Evolutionary conservation across 2,329 filamentous ascomycete genomes (phyloP), one percentile per base, ranked within the genome.

Genomic region (Venturia nashicola): DNA sequence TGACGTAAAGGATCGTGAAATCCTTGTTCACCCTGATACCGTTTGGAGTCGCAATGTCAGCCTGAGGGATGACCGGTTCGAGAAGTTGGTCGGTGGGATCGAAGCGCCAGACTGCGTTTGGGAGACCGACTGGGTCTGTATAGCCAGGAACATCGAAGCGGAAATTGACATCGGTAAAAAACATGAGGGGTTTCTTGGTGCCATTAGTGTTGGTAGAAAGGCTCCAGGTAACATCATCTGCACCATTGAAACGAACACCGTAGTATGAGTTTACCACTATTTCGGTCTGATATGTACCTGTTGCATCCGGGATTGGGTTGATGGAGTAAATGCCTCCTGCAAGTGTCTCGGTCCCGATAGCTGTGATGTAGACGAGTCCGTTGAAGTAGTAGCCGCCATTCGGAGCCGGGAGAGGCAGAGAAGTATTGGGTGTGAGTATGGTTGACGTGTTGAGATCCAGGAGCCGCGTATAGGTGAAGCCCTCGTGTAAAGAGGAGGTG

Each of bases 331-430:
- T 66, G n/a, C 64, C 67, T 20, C 65, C 64, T 39, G 51, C 57
- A 20, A 69, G 68, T 3, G 68, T 70, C 42, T 61, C 59, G 11
- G 27, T 42, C 2, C 42, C 39, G n/a, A 42, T 42, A 7, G 42
- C 20, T 6, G 66, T 65, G 6, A 70, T 57, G 57, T 71, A 70
- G 61, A 70, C 63, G n/a, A 51, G 46, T 32, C 67, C 68, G 12
- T 68, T 48, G 57, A 69, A 69, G 57, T 68, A 67, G 23, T 68
- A 69, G 16, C 68, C 69, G 32, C 70, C 70, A 59, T 71, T 70
- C 14, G 70, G 62, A 46, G 69, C 69, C 11, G 34, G 34, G 2
- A 46, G 23, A 12, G 44, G 43, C 12, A 48, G n/a, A 5, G 40
- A 39, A 23, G 23, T 62, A 3, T 43, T 48, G 3, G 60, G 42